Percentiles rank a stretch among this genome's conserved stretches.
phyloP scores from a whole-genome alignment of 2,329 filamentous ascomycete species.

The Calonectria ilicicola region DNA sequence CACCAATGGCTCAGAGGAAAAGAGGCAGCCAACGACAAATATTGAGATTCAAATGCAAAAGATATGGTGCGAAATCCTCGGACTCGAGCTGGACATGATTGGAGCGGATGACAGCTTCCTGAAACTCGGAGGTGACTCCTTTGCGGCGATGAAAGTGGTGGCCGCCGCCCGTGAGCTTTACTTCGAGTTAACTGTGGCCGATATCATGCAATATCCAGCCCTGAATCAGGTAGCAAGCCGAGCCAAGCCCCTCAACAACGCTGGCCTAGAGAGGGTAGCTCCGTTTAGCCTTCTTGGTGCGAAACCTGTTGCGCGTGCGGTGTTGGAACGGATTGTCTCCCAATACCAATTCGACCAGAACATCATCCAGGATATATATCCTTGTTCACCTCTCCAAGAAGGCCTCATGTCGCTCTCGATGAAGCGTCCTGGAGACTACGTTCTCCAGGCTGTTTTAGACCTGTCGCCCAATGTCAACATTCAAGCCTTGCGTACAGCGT shows the following conservation, averaged over 20 bases:
- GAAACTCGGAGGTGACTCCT: constrained; percentile 61
- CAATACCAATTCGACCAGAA: background rate
- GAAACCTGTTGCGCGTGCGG: background rate
- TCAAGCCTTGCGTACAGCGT: constrained; percentile 18
- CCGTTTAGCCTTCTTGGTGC: background rate
- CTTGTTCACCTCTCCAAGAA: constrained; percentile 50
- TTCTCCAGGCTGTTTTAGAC: constrained; percentile 26
- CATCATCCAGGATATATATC: constrained; percentile 47
- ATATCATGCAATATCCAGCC: constrained; percentile 21
- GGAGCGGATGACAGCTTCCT: constrained; percentile 61
- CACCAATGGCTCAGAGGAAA: background rate
- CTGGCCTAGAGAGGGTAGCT: background rate
- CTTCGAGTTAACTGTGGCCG: constrained; percentile 19
- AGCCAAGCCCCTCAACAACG: background rate
- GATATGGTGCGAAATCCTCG: constrained; percentile 53
- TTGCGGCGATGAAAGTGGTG: constrained; percentile 61
- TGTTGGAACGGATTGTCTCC: background rate
- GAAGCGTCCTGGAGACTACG: constrained; percentile 30
- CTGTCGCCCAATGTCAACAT: constrained; percentile 20
- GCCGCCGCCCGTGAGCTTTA: constrained; percentile 12
- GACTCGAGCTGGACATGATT: constrained; percentile 47
- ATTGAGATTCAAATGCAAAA: constrained; percentile 41
- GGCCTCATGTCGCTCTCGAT: constrained; percentile 48
- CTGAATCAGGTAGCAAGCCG: background rate
- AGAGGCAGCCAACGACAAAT: constrained; percentile 15